A percentile compares a stretch with the other conserved stretches of the same genome.
These are phyloP conservation scores for Marasmius fiardii DNA, from an alignment of 1,284 basidiomycete species.

Conservation along the genomic window DNA sequence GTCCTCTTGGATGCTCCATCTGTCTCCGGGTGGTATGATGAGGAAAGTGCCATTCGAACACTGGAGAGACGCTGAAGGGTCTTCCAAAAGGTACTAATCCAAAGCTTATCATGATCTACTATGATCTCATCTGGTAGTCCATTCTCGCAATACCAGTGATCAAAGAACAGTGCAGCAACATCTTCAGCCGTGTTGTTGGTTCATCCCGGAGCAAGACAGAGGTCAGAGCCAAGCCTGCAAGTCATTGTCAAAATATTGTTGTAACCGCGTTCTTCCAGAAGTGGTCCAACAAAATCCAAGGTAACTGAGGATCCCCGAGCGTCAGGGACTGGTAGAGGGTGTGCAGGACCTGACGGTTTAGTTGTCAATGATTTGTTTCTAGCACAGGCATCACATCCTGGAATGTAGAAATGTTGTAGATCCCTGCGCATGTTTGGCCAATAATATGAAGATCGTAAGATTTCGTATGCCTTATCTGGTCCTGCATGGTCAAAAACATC, in stretches of 20 bases:
- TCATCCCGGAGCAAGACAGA: constrained; percentile 27
- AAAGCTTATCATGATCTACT: constrained; percentile 24
- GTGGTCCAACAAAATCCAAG: constrained; percentile 31
- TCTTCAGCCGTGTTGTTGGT: constrained; percentile 28
- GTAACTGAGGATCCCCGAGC: constrained; percentile 20
- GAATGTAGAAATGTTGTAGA: constrained; percentile 26
- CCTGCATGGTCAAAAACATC: constrained; percentile 20
- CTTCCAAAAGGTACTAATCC: constrained; percentile 25
- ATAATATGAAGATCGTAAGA: constrained; percentile 23
- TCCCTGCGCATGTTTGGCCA: constrained; percentile 33
- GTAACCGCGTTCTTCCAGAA: constrained; percentile 24
- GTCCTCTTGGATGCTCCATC: constrained; percentile 27
- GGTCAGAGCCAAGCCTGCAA: constrained; percentile 31
- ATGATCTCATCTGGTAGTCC: constrained; percentile 23
- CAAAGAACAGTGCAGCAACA: constrained; percentile 27
- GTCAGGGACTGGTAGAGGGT: constrained; percentile 28
- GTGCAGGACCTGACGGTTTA: constrained; percentile 21
- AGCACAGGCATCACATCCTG: constrained; percentile 31
- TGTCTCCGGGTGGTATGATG: constrained; percentile 35
- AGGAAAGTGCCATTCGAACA: constrained; percentile 29
- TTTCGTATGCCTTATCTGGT: constrained; percentile 18
- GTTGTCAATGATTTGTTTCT: constrained; percentile 23
- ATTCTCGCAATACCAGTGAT: constrained; percentile 36
- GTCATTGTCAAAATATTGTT: constrained; percentile 37
- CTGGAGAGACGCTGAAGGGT: constrained; percentile 23